Conservation (phyloP, 768 basidiomycete genomes). For the Trametes elegans region DNA sequence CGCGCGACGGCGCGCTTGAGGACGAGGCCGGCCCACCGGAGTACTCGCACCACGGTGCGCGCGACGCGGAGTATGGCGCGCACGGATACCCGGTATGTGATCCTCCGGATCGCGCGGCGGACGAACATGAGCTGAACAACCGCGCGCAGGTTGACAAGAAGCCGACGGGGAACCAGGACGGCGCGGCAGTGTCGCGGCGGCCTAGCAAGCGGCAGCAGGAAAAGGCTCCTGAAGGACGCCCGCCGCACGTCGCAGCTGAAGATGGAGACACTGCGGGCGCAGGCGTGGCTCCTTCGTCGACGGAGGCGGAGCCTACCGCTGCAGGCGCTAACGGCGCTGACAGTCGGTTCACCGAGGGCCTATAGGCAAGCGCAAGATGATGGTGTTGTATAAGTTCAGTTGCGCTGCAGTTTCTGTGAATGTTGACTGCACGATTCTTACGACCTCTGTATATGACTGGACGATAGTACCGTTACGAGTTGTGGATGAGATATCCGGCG, state of each 20-base stretch:
- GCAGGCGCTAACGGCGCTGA: conserved; percentile 23
- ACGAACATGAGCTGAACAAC: conserved; percentile 24
- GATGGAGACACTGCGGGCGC: conserved; percentile 14
- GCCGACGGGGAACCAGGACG: conserved; percentile 28
- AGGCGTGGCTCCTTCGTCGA: neutral
- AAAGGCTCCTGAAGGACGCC: conserved; percentile 65
- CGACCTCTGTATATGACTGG: too few species aligned
- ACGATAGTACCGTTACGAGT: too few species aligned
- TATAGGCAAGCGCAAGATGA: too few species aligned
- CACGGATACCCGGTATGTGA: conserved; percentile 30
- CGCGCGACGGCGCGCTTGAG: conserved; percentile 39
- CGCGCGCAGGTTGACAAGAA: conserved; percentile 46
- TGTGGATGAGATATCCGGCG: too few species aligned
- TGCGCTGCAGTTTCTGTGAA: neutral
- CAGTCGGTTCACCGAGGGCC: conserved; percentile 28
- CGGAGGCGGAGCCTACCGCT: conserved; percentile 1
- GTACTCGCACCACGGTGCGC: conserved; percentile 48
- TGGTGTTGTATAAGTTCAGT: too few species aligned
- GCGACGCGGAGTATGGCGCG: conserved; percentile 36
- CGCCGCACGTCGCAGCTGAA: conserved; percentile 32
- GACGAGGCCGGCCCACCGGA: conserved; percentile 59
- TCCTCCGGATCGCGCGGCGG: too few species aligned
- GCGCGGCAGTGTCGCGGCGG: conserved; percentile 39
- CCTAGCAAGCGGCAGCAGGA: conserved; percentile 65
- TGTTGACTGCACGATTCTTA: neutral